Percentiles rank a stretch among this genome's conserved stretches.
phyloP scores from a whole-genome alignment of 2,329 filamentous ascomycete species.

The Alternaria rosae region DNA sequence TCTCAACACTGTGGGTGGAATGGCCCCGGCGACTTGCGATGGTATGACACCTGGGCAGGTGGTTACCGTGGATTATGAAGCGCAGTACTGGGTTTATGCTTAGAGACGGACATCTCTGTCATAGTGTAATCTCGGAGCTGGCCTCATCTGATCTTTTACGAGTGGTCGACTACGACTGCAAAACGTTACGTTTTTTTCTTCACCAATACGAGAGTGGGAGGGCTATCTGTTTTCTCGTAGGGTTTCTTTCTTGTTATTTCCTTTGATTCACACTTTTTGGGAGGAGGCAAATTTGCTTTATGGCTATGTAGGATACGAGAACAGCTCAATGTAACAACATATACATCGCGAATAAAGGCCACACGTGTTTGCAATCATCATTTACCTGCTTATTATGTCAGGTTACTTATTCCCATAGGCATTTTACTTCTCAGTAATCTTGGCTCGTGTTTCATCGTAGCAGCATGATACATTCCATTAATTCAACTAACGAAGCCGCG shows the following conservation, averaged over 20 bases:
- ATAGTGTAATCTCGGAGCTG: background rate
- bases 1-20: constrained; percentile 81
- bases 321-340: background rate
- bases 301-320: background rate
- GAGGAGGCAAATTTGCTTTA: background rate
- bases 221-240: background rate
- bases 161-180: background rate
- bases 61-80: constrained; percentile 82
- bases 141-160: background rate
- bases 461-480: background rate
- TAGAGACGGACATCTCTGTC: background rate
- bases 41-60: constrained; percentile 48
- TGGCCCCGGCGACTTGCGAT: constrained; percentile 73
- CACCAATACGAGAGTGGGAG: background rate
- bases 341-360: background rate
- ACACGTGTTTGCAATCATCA: background rate
- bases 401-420: rapidly evolving
- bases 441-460: background rate
- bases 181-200: background rate
- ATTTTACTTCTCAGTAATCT: background rate
- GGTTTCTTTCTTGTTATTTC: background rate
- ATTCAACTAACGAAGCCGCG: too few relatives aligned
- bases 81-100: constrained; percentile 74
- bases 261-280: background rate
- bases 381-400: background rate